phyloP scores from a whole-genome alignment of 345 rosid genomes.

The Dipteronia sinensis region DNA sequence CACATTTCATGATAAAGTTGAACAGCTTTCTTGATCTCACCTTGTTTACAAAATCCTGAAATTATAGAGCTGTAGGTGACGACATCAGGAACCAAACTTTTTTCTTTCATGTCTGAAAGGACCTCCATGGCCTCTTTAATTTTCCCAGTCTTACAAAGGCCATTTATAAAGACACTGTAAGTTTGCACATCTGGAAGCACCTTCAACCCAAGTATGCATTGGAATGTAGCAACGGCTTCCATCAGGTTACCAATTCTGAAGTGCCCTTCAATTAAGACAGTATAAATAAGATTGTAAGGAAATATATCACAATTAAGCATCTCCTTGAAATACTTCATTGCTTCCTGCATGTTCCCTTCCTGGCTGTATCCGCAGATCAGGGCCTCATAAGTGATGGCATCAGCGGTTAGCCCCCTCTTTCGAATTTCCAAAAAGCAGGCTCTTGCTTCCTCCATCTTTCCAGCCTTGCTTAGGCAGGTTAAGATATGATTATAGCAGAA shows the following conservation, averaged over 20 bases:
- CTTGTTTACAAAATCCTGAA: slow-evolving; percentile 35
- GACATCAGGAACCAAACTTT: slow-evolving; percentile 29
- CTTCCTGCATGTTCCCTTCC: slow-evolving; percentile 30
- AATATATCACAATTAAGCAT: slow-evolving; percentile 32
- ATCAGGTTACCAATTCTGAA: slow-evolving; percentile 26
- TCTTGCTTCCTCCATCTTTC: slow-evolving; percentile 36
- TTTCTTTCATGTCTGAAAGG: slow-evolving; percentile 22
- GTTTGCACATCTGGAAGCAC: slow-evolving; percentile 28
- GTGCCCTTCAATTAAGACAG: slow-evolving; percentile 31
- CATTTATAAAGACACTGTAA: slow-evolving; percentile 26
- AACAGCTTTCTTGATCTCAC: slow-evolving; percentile 30
- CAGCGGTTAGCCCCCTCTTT: slow-evolving; percentile 28
- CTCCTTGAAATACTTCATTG: slow-evolving; percentile 29
- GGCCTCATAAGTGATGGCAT: slow-evolving; percentile 34
- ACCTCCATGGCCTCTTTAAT: slow-evolving; percentile 30
- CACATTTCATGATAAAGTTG: slow-evolving; percentile 26
- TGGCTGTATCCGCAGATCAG: slow-evolving; percentile 33
- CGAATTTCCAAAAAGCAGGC: slow-evolving; percentile 26
- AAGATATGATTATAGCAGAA: slow-evolving; percentile 36
- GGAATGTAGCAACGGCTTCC: slow-evolving; percentile 29
- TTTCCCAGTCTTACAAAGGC: slow-evolving; percentile 34
- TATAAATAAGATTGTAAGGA: slow-evolving; percentile 29
- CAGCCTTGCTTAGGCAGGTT: slow-evolving; percentile 38
- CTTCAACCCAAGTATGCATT: slow-evolving; percentile 19
- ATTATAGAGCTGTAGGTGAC: slow-evolving; percentile 35